These are phyloP conservation scores for Ustilago crameri DNA, from an alignment of 1,284 basidiomycete genomes.

Conservation along the genomic window DNA sequence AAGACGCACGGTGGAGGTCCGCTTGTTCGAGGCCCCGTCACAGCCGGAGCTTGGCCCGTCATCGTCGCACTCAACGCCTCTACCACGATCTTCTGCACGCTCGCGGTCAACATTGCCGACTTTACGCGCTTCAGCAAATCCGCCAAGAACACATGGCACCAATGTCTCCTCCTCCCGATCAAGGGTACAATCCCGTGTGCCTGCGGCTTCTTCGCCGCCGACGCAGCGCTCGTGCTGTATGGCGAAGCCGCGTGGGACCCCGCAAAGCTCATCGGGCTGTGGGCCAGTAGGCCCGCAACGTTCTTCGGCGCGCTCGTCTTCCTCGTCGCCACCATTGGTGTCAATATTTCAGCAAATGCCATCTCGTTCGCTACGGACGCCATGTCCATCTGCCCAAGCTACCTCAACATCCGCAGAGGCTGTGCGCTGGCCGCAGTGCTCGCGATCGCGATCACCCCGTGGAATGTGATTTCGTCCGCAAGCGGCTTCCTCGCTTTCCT, in stretches of 20 bases:
- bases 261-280: slow-evolving; percentile 18
- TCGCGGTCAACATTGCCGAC: slow-evolving; percentile 32
- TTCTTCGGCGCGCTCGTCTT: slow-evolving; percentile 31
- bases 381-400: slow-evolving; percentile 23
- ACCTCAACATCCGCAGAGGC: slow-evolving; percentile 22
- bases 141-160: slow-evolving; percentile 30
- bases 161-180: slow-evolving; percentile 24
- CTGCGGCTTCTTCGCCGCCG: slow-evolving; percentile 32
- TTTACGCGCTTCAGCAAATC: slow-evolving; percentile 25
- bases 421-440: slow-evolving; percentile 20
- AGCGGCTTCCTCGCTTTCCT: slow-evolving; percentile 35
- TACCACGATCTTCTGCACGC: slow-evolving; percentile 29
- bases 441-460: slow-evolving; percentile 19
- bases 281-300: slow-evolving; percentile 12
- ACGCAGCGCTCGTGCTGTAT: slow-evolving; percentile 19
- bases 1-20: slow-evolving; percentile 14
- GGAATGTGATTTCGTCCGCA: slow-evolving; percentile 26
- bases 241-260: slow-evolving; percentile 30
- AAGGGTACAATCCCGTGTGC: slow-evolving; percentile 29
- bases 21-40: slow-evolving; percentile 23
- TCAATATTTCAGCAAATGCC: slow-evolving; percentile 29
- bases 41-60: slow-evolving; percentile 28
- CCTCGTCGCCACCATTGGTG: slow-evolving; percentile 28
- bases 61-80: slow-evolving; percentile 24
- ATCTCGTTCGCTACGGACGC: slow-evolving; percentile 33